Evolutionary conservation across 257 asterid genomes (phyloP).

Genomic region (Capsicum baccatum): DNA sequence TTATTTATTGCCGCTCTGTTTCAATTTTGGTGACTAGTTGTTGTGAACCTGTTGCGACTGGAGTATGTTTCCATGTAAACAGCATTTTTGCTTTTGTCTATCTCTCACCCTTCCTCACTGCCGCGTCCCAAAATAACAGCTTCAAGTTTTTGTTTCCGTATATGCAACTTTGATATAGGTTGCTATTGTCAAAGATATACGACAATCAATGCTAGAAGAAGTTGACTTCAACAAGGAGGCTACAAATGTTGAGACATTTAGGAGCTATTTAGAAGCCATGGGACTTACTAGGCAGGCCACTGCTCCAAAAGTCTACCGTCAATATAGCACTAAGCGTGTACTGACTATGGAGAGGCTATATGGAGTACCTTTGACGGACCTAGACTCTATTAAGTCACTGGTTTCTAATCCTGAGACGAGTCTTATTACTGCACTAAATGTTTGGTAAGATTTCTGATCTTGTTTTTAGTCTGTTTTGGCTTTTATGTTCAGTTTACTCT

Average conservation of each 20-base stretch:
- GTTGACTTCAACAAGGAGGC: slow-evolving; percentile 97
- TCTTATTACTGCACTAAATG: slow-evolving; percentile 95
- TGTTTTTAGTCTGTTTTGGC: slow-evolving; percentile 20
- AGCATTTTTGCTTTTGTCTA: neutral
- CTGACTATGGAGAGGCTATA: slow-evolving; percentile 97
- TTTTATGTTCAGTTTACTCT: neutral
- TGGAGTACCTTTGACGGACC: slow-evolving; percentile 96
- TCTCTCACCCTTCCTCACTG: neutral
- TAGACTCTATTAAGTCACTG: slow-evolving; percentile 83
- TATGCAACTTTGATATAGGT: slow-evolving; percentile 57
- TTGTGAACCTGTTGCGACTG: neutral
- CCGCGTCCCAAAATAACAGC: neutral
- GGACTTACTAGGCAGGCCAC: slow-evolving; percentile 91
- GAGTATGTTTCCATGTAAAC: slow-evolving; percentile 21
- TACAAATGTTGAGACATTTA: slow-evolving; percentile 77
- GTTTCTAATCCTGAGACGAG: slow-evolving; percentile 87
- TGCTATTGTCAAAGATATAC: slow-evolving; percentile 92
- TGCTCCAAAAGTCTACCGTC: slow-evolving; percentile 86
- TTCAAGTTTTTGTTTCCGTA: slow-evolving; percentile 18
- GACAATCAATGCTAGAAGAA: slow-evolving; percentile 98
- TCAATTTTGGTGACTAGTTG: neutral
- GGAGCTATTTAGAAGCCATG: slow-evolving; percentile 86
- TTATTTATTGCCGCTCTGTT: neutral
- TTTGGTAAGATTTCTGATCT: slow-evolving; percentile 62
- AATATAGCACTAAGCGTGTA: slow-evolving; percentile 69